Conservation (phyloP, 108 stramenopile genomes). For the Skeletonema marinoi region DNA sequence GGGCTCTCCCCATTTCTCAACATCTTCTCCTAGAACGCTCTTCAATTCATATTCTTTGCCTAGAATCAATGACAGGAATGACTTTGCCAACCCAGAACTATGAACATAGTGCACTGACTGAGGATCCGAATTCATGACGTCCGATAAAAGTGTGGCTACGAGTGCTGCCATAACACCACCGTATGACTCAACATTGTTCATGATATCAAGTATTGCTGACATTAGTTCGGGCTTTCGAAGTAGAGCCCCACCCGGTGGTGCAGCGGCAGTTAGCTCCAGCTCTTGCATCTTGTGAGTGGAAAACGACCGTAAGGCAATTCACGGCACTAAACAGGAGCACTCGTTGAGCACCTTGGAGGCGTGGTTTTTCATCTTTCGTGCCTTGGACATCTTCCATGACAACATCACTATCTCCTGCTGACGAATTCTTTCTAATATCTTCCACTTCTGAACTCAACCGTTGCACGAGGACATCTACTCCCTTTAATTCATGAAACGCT, state of each 20-base stretch:
- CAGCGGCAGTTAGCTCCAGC: slow-evolving; percentile 41
- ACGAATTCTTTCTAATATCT: slow-evolving; percentile 18
- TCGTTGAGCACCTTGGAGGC: slow-evolving; percentile 58
- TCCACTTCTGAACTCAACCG: slow-evolving; percentile 67
- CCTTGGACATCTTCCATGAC: slow-evolving; percentile 16
- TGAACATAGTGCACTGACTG: slow-evolving; percentile 85
- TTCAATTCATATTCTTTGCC: slow-evolving; percentile 30
- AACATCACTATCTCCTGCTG: not conserved
- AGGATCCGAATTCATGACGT: slow-evolving; percentile 91
- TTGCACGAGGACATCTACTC: slow-evolving; percentile 74
- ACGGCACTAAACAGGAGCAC: slow-evolving; percentile 81
- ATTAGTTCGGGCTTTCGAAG: slow-evolving; percentile 69
- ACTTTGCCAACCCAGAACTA: slow-evolving; percentile 71
- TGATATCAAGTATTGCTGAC: slow-evolving; percentile 58
- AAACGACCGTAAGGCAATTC: slow-evolving; percentile 84
- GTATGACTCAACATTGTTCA: slow-evolving; percentile 67
- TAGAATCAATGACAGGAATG: slow-evolving; percentile 69
- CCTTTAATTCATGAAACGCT: slow-evolving; percentile 89
- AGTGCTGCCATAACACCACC: slow-evolving; percentile 83
- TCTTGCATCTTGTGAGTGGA: slow-evolving; percentile 69
- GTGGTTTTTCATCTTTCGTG: not conserved
- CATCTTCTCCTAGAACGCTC: slow-evolving; percentile 17
- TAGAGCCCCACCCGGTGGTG: slow-evolving; percentile 59
- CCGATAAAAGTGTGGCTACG: slow-evolving; percentile 68
- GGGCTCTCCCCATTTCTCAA: slow-evolving; percentile 40